These are phyloP conservation scores for Emiliania huxleyi DNA, from an alignment of 78 protist species.

Conservation along the genomic window DNA sequence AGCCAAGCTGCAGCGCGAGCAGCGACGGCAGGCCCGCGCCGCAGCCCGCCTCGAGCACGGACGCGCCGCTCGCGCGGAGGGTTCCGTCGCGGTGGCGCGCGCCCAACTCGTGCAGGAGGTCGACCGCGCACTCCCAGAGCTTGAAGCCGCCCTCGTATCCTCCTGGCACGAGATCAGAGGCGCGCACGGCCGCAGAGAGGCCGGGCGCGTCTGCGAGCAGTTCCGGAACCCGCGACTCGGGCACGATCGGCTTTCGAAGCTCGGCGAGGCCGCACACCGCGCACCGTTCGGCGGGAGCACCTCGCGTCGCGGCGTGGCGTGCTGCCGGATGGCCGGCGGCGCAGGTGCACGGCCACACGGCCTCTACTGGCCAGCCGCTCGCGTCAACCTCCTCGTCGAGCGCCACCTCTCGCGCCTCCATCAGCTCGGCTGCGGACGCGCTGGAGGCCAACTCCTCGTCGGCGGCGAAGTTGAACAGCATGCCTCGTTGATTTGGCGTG, in stretches of 20 bases:
- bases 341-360: neutral
- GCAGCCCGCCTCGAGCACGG: conserved; percentile 7
- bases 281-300: neutral
- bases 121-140: conserved; percentile 12
- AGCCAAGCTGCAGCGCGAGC: neutral
- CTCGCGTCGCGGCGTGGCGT: neutral
- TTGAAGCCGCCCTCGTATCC: conserved; percentile 40
- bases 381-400: neutral
- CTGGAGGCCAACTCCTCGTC: too few relatives aligned
- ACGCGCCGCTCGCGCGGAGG: neutral
- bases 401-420: neutral
- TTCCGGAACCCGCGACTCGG: neutral
- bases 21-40: neutral
- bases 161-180: neutral
- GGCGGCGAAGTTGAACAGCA: too few relatives aligned
- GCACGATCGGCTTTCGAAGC: neutral
- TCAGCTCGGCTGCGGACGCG: too few relatives aligned
- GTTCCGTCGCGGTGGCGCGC: neutral
- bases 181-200: neutral
- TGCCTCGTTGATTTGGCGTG: too few relatives aligned
- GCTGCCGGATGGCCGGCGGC: neutral
- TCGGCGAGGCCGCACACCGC: neutral
- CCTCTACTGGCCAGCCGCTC: neutral
- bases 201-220: neutral
- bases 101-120: neutral